Evolutionary conservation across 345 rosid species (phyloP), one percentile per base, ranked within the genome.

Genomic region (Populus deltoides): DNA sequence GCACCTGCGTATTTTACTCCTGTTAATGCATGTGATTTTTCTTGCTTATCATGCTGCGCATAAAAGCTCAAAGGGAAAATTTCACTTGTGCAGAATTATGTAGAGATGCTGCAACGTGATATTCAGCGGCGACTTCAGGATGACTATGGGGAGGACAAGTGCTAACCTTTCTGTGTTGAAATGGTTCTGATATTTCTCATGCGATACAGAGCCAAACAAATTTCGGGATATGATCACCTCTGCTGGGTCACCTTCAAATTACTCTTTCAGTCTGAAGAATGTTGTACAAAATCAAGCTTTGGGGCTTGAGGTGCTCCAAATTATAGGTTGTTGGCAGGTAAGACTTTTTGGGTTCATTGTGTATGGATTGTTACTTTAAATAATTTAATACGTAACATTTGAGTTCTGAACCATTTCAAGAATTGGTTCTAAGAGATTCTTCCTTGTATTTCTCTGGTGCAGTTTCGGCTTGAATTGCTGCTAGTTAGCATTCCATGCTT

Each of bases 81-180:
- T 65, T 61, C 35, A 22, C 70, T 18, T 71, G 33, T 79, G 79
- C 92, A 94, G 98, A 97, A 92, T 73, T 92, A 94, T 70, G 76
- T 79, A 0, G 89, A 90, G 85, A 75, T 91, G 83, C 86, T 94
- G 69, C 85, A 73, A 79, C 88, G 62, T 22, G 94, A 92, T 72
- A 29, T 94, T 45, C 53, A 45, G 45, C 87, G 31, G 16, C 80
- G 87, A 59, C 68, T 90, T 76, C 75, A 85, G 78, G 84, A 79
- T 43, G 77, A 86, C 80, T 81, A 76, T 20, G 75, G 80, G 27
- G 66, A 35, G 39, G 81, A 85, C 49, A 25, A 81, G n/a, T 72
- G 63, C 53, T 83, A 45, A 76, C 25, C 20, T 47, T 31, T 49
- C 2, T 1, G 11, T 22, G n/a, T 39, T 8, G n/a, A 17, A 18